A percentile compares a stretch with the other conserved stretches of the same genome.
Evolutionary conservation across 495 filamentous ascomycete genomes (phyloP).

Genomic region (Lasiosphaeria hispida): DNA sequence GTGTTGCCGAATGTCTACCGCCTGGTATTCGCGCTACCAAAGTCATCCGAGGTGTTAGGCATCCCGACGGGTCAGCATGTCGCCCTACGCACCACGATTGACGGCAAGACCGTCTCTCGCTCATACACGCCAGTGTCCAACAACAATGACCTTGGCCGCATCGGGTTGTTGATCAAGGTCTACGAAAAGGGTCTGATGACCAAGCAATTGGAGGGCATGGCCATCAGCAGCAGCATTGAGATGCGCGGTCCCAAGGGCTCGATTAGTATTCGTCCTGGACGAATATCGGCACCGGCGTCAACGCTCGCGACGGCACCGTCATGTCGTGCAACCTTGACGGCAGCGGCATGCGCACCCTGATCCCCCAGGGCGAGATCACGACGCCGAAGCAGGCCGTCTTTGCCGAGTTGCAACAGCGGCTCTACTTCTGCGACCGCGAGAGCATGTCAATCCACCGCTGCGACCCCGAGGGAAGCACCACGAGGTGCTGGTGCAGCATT

Average conservation of each 20-base stretch:
- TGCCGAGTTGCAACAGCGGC: constrained; percentile 21
- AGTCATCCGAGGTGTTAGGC: constrained; percentile 39
- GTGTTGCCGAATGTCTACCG: constrained; percentile 48
- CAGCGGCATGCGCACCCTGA: constrained; percentile 26
- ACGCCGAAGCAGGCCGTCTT: constrained; percentile 56
- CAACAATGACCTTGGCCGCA: constrained; percentile 45
- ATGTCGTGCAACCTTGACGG: constrained; percentile 49
- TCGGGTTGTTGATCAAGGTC: constrained; percentile 50
- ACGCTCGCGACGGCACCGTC: constrained; percentile 55
- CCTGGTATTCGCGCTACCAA: constrained; percentile 50
- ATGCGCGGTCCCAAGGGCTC: constrained; percentile 51
- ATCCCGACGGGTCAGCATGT: constrained; percentile 55
- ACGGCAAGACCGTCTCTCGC: constrained; percentile 42
- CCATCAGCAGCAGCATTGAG: constrained; percentile 42
- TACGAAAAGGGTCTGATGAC: constrained; percentile 51
- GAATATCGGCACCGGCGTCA: constrained; percentile 57
- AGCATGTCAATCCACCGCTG: constrained; percentile 46
- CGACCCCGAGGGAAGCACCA: constrained; percentile 45
- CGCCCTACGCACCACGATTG: constrained; percentile 45
- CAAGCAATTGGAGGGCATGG: constrained; percentile 44
- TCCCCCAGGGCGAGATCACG: constrained; percentile 38
- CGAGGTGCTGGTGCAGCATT: constrained; percentile 39
- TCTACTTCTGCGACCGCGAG: constrained; percentile 58
- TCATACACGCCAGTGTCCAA: constrained; percentile 55
- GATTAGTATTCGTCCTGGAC: constrained; percentile 44